phyloP scores from a whole-genome alignment of 169 alveolate genomes.

The Plasmodium fragile region DNA sequence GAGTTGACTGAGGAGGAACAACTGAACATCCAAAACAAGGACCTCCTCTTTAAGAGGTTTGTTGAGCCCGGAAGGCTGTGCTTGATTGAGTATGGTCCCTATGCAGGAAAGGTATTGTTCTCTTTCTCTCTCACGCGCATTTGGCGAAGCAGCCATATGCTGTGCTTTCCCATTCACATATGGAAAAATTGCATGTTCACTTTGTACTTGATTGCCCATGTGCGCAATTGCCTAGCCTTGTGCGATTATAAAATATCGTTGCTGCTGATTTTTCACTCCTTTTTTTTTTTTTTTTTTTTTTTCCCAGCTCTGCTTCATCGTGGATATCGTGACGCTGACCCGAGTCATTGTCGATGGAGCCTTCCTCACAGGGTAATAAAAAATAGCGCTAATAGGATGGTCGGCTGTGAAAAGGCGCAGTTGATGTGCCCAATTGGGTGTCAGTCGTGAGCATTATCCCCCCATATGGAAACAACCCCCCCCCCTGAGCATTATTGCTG shows the following conservation, averaged over 20 bases:
- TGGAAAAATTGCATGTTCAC: not conserved
- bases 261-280: not conserved
- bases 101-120: constrained; percentile 92
- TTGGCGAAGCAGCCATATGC: not conserved
- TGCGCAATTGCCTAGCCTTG: too few species aligned
- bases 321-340: constrained; percentile 90
- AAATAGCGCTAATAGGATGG: not conserved
- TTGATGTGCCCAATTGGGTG: not conserved
- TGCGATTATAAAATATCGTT: too few species aligned
- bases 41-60: constrained; percentile 91
- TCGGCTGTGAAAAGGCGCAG: not conserved
- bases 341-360: constrained; percentile 94
- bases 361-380: constrained; percentile 86
- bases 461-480: not conserved
- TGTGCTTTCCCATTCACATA: not conserved
- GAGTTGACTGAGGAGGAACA: constrained; percentile 63
- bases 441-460: not conserved
- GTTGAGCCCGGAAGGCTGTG: constrained; percentile 95
- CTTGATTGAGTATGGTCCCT: constrained; percentile 94
- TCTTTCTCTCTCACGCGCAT: not conserved
- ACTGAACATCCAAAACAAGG: constrained; percentile 46
- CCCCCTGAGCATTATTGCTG: not conserved
- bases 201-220: too few species aligned
- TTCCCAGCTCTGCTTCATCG: constrained; percentile 89
- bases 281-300: not conserved